These are phyloP conservation scores for Dactylellina parvicollis DNA, from an alignment of 2,329 filamentous ascomycete species.

Conservation along the genomic window DNA sequence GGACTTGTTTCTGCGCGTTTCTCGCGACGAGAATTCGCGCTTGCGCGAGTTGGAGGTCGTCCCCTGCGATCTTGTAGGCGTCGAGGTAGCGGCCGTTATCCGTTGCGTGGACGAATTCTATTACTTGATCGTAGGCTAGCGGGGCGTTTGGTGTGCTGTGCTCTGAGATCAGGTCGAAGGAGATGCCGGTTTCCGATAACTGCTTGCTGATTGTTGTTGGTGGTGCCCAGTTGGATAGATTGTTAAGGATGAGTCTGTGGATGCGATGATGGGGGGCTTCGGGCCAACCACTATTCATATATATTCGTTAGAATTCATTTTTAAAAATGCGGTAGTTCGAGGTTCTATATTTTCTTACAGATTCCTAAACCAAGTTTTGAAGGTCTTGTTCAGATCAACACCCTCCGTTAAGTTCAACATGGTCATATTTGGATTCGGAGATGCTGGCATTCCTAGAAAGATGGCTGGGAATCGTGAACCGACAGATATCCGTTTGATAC, in stretches of 20 bases:
- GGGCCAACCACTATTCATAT: constrained; percentile 50
- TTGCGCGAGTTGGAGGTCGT: constrained; percentile 36
- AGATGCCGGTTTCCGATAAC: constrained; percentile 28
- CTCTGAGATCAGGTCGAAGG: constrained; percentile 48
- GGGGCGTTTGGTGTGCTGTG: constrained; percentile 10
- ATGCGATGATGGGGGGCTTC: constrained; percentile 15
- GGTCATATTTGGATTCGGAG: constrained; percentile 32
- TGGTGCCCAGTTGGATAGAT: constrained; percentile 33
- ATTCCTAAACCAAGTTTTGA: constrained; percentile 48
- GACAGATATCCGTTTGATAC: constrained; percentile 81
- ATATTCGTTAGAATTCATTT: neutral
- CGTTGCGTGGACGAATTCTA: constrained; percentile 21
- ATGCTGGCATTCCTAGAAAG: constrained; percentile 27
- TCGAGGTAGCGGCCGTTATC: constrained; percentile 41
- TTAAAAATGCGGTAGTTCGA: neutral
- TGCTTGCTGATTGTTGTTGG: constrained; percentile 30
- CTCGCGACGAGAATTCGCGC: constrained; percentile 39
- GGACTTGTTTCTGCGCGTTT: constrained; percentile 34
- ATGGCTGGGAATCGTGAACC: constrained; percentile 71
- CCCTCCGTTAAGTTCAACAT: constrained; percentile 42
- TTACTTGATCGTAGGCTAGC: constrained; percentile 14
- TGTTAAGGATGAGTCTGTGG: constrained; percentile 32
- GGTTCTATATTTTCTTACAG: constrained; percentile 25
- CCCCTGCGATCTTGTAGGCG: constrained; percentile 37
- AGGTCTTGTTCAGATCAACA: constrained; percentile 18